Conservation (phyloP, 139 green algal species). For the Picochlorum sp. region DNA sequence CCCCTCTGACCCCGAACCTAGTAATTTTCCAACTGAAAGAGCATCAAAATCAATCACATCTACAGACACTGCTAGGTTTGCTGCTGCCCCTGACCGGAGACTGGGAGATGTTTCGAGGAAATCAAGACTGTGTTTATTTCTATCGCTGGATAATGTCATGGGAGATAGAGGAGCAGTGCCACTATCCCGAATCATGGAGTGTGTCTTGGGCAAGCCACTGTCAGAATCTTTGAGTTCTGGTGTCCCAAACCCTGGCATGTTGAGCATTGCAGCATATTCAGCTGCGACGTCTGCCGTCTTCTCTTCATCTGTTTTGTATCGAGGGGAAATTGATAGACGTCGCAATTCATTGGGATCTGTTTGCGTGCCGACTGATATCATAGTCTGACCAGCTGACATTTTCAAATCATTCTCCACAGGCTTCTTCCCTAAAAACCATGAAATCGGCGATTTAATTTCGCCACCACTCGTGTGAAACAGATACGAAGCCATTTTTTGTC, state of each 20-base stretch:
- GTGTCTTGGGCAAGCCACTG: no score
- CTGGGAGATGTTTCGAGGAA: no score
- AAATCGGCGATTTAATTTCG: neutral
- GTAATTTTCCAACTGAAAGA: conserved; percentile 21
- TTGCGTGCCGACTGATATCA: neutral
- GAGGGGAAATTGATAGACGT: neutral
- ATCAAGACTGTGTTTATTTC: no score
- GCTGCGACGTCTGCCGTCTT: conserved; percentile 6
- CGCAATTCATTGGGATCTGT: neutral
- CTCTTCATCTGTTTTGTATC: conserved; percentile 1
- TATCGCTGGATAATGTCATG: no score
- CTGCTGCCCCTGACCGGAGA: no score
- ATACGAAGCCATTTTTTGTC: no score
- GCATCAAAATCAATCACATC: conserved; percentile 21
- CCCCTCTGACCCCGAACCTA: conserved; percentile 33
- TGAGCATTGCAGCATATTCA: conserved; percentile 7
- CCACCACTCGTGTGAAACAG: no score
- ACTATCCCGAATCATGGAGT: no score
- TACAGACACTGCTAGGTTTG: conserved; percentile 1
- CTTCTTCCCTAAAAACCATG: neutral
- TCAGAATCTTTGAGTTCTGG: no score
- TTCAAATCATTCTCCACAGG: neutral
- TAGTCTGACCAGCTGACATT: neutral
- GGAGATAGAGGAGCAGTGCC: no score
- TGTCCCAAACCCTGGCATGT: neutral